Base-by-base conservation (phyloP, 2,329 filamentous ascomycete species). In the Fusarium sp. region DNA sequence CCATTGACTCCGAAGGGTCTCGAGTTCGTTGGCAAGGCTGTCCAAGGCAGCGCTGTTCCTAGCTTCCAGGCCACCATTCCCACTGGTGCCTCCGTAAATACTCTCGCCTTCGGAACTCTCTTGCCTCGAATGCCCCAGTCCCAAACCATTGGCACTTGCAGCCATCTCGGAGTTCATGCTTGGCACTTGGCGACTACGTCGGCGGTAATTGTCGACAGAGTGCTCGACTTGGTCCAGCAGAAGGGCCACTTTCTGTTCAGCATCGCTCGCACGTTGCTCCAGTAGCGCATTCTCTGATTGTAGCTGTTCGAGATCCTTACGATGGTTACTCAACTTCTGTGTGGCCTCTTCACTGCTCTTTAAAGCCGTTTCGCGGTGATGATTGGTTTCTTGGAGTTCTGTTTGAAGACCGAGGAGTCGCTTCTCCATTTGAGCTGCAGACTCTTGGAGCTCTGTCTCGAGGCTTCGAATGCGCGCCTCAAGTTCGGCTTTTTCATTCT, bases 151-250 rank as follows among this genome's bases (percentile, higher is more conserved):
- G 44, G 80, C 72, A 53, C 70, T 73, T 14, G 73, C 70, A 20
- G 73, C 73, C 47, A 78, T 71, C 18, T 85, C 89, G 49, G 85
- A 88, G 50, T 82, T 87, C 77, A 86, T 86, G 80, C 84, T 89
- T 67, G 81, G 83, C 52, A 81, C 81, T 71, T 90, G 88, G 42
- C 91, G 87, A 75, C 89, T 91, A 65, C 89, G 94, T 44, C 96
- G 93, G 61, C 96, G 93, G 82, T 98, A 98, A 80, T 93, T 97
- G 82, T 96, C 95, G 20, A 99, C 96, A 7, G 94, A 97, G 44
- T 91, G 90, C 81, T 97, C 95, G 41, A 99, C 95, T 79, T 98
- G 95, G 80, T 98, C 94, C 17, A 99, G 90, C 54, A 99, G 90
- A 77, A 97, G 89, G 36, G 93, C 94, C 27, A 99, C 96, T 78